A percentile compares a stretch with the other conserved stretches of the same genome.
phyloP scores from a whole-genome alignment of 2,329 filamentous ascomycete genomes.

The Endoconidiophora laricicola region DNA sequence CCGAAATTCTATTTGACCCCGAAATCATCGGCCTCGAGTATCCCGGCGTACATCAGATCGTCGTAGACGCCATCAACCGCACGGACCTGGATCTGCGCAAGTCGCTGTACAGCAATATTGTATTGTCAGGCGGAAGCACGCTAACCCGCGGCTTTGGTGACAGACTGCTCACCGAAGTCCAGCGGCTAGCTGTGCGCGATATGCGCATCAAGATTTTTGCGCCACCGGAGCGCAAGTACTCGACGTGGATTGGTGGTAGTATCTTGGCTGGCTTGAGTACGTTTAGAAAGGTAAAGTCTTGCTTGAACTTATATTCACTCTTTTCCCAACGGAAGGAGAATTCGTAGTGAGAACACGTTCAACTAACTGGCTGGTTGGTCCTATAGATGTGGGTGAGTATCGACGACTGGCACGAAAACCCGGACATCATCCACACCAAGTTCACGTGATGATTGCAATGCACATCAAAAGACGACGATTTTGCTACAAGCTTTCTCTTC shows the following conservation, averaged over 20 bases:
- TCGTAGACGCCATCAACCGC: constrained; percentile 86
- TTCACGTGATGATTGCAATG: constrained; percentile 46
- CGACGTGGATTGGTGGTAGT: constrained; percentile 96
- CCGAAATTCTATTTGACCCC: constrained; percentile 94
- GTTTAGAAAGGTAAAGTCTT: constrained; percentile 66
- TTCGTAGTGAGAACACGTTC: constrained; percentile 9
- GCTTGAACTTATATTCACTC: not conserved
- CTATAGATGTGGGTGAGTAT: constrained; percentile 97
- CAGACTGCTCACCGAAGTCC: constrained; percentile 77
- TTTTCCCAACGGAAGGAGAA: constrained; percentile 3
- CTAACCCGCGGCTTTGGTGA: constrained; percentile 95
- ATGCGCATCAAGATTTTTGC: constrained; percentile 99
- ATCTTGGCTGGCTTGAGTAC: constrained; percentile 94
- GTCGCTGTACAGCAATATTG: constrained; percentile 87
- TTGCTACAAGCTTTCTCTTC: not conserved
- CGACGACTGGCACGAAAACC: constrained; percentile 99
- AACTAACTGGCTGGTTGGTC: constrained; percentile 6
- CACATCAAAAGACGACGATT: not conserved
- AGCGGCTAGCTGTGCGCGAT: constrained; percentile 87
- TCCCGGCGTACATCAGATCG: constrained; percentile 91
- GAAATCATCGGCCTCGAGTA: constrained; percentile 96
- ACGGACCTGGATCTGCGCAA: constrained; percentile 94
- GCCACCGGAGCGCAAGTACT: constrained; percentile 93
- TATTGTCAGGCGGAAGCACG: constrained; percentile 88
- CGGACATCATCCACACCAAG: constrained; percentile 96